These are phyloP conservation scores for Phytophthora europaea DNA, from an alignment of 352 stramenopile species.

Conservation along the genomic window DNA sequence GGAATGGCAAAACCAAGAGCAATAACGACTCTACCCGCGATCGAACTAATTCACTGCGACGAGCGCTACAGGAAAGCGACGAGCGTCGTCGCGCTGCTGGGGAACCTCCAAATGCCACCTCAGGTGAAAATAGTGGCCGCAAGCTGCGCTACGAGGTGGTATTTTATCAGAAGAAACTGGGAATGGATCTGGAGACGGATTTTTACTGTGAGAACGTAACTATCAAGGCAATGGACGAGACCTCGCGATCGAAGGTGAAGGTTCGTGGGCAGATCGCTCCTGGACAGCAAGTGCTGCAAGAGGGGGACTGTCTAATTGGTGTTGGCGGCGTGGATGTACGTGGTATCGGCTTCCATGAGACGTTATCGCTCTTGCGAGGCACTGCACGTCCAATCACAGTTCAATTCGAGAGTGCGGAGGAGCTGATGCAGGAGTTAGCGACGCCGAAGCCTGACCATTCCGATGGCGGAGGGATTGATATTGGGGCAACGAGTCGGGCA, in stretches of 20 bases:
- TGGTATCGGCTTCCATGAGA: conserved; percentile 89
- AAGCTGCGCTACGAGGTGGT: conserved; percentile 86
- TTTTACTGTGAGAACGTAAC: conserved; percentile 92
- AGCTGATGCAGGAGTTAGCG: conserved; percentile 53
- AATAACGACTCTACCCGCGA: conserved; percentile 72
- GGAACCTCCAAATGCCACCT: conserved; percentile 26
- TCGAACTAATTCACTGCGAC: conserved; percentile 74
- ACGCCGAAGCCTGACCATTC: conserved; percentile 24
- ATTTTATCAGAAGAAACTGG: conserved; percentile 87
- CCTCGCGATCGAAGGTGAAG: conserved; percentile 55
- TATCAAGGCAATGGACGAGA: conserved; percentile 82
- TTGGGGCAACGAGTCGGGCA: conserved; percentile 35
- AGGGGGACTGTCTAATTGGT: conserved; percentile 79
- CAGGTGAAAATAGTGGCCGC: conserved; percentile 39
- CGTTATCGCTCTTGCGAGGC: conserved; percentile 79
- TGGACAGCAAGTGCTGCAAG: conserved; percentile 75
- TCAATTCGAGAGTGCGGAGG: conserved; percentile 86
- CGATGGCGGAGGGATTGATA: conserved; percentile 25
- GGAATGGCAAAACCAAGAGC: conserved; percentile 46
- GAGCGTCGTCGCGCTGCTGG: conserved; percentile 55
- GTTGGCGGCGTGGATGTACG: conserved; percentile 86
- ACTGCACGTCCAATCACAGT: conserved; percentile 77
- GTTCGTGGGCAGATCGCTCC: conserved; percentile 64
- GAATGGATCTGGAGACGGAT: conserved; percentile 89
- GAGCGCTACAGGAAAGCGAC: conserved; percentile 75